phyloP scores from a whole-genome alignment of 352 stramenopile genomes.

The Globisporangium cylindrosporum region DNA sequence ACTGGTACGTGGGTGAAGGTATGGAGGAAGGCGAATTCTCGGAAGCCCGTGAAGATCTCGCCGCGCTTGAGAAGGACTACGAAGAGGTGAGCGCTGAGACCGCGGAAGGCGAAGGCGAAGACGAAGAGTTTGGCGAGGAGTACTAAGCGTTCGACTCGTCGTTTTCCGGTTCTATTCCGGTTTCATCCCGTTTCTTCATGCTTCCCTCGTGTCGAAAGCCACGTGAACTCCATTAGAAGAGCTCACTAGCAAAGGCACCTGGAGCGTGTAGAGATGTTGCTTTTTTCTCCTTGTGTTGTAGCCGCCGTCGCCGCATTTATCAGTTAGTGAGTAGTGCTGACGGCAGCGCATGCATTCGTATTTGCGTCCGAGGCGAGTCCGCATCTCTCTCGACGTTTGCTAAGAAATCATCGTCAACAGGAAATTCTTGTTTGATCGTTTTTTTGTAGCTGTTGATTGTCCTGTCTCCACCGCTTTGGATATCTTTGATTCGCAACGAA shows the following conservation, averaged over 20 bases:
- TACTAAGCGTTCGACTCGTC: constrained; percentile 45
- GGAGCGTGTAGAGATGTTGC: background rate
- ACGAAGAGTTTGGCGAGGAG: constrained; percentile 90
- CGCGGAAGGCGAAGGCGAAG: constrained; percentile 90
- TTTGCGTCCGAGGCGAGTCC: background rate
- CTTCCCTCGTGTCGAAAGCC: background rate
- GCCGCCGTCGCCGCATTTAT: background rate
- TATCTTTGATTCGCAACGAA: background rate
- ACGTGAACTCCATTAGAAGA: constrained; percentile 8
- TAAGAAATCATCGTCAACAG: constrained; percentile 2
- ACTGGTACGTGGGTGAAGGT: constrained; percentile 98
- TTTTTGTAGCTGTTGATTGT: background rate
- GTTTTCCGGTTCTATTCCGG: background rate
- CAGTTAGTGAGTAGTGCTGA: constrained; percentile 6
- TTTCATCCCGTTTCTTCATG: background rate
- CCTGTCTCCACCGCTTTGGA: background rate
- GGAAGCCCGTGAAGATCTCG: constrained; percentile 96
- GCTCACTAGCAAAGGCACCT: background rate
- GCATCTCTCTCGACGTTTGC: background rate
- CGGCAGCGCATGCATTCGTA: background rate
- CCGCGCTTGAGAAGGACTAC: constrained; percentile 98
- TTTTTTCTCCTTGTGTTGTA: background rate
- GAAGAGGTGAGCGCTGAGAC: constrained; percentile 97
- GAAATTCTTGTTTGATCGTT: constrained; percentile 1
- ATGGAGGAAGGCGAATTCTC: constrained; percentile 99